phyloP scores from a whole-genome alignment of 139 green algal species.

The Gonium pectorale region DNA sequence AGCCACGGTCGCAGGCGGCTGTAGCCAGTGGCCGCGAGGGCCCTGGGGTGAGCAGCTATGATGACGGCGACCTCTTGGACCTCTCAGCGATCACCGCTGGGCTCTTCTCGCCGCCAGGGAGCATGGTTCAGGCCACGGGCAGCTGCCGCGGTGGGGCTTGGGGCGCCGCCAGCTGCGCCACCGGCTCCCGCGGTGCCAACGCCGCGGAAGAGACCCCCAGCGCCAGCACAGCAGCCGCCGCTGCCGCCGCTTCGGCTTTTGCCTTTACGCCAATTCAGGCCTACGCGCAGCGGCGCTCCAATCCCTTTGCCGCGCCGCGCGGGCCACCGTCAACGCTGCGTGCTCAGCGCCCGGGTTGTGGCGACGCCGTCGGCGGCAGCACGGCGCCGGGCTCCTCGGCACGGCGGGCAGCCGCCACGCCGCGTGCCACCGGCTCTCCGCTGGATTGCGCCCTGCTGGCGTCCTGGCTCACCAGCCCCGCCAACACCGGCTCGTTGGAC shows the following conservation, averaged over 20 bases:
- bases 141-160: background rate
- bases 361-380: background rate
- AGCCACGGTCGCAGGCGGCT: too few relatives aligned
- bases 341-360: background rate
- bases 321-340: background rate
- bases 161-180: background rate
- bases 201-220: background rate
- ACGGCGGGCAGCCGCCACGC: background rate
- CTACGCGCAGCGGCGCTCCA: background rate
- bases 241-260: background rate
- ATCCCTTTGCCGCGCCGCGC: conserved; percentile 1
- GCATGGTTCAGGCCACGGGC: background rate
- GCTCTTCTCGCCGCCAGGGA: conserved; percentile 21
- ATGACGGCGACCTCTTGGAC: conserved; percentile 1
- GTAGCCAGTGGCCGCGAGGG: too few relatives aligned
- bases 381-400: background rate
- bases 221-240: background rate
- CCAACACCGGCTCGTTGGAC: background rate
- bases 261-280: conserved; percentile 14
- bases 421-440: background rate
- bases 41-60: too few relatives aligned
- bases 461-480: conserved; percentile 31
- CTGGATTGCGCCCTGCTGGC: conserved; percentile 21
- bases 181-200: background rate
- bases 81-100: conserved; percentile 19